phyloP scores from a whole-genome alignment of 495 filamentous ascomycete species.

The Pseudevernia furfuracea region DNA sequence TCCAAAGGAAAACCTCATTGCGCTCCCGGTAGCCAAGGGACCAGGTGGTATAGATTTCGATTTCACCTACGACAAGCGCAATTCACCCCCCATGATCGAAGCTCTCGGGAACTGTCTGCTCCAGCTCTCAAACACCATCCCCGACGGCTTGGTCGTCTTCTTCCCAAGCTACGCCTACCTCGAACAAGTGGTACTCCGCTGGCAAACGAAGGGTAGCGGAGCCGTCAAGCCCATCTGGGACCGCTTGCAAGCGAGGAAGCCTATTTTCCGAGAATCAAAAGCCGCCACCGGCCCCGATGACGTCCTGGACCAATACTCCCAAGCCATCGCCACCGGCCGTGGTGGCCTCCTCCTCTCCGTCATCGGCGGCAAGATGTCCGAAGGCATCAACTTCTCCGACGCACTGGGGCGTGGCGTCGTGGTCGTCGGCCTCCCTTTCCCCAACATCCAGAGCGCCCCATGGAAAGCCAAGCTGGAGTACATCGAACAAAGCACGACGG shows the following conservation, averaged over 20 bases:
- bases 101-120: constrained; percentile 68
- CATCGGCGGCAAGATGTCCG: constrained; percentile 89
- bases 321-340: constrained; percentile 54
- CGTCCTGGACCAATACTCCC: constrained; percentile 61
- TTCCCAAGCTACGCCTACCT: constrained; percentile 93
- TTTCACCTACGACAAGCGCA: constrained; percentile 76
- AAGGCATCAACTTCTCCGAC: constrained; percentile 98
- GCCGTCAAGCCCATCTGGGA: constrained; percentile 42
- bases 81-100: constrained; percentile 52
- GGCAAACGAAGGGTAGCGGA: constrained; percentile 44
- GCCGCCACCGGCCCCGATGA: constrained; percentile 50
- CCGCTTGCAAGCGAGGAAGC: constrained; percentile 47
- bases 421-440: constrained; percentile 86
- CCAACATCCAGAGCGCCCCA: constrained; percentile 79
- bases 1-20: constrained; percentile 69
- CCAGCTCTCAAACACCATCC: constrained; percentile 63
- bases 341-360: constrained; percentile 86
- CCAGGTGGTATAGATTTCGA: constrained; percentile 59
- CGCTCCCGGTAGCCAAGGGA: constrained; percentile 53
- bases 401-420: constrained; percentile 79
- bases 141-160: constrained; percentile 91
- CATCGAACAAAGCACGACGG: constrained; percentile 60
- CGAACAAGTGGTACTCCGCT: constrained; percentile 58
- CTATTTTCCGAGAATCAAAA: constrained; percentile 59
- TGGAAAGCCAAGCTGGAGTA: constrained; percentile 90